Percentiles rank a stretch among this genome's conserved stretches.
These are phyloP conservation scores for Dendrobium nobile DNA, from an alignment of 106 monocot species.

Conservation along the genomic window DNA sequence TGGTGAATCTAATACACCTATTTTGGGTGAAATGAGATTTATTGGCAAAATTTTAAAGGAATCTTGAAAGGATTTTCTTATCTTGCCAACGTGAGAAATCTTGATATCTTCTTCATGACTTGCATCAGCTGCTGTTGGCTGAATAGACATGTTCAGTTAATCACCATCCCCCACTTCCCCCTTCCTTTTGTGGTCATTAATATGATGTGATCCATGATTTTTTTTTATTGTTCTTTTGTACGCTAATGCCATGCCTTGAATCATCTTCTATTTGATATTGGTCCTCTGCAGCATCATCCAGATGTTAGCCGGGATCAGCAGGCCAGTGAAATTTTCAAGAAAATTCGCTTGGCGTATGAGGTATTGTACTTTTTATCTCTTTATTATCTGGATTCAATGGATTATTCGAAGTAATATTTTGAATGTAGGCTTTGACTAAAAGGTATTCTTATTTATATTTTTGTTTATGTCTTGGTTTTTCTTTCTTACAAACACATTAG, in stretches of 20 bases:
- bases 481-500: neutral
- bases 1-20: neutral
- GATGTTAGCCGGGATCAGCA: constrained; percentile 55
- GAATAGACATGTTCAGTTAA: no score
- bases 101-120: no score
- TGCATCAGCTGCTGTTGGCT: no score
- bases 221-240: neutral
- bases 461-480: neutral
- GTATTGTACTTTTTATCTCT: constrained; percentile 18
- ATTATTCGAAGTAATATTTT: neutral
- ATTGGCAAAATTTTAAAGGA: neutral
- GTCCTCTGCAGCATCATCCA: constrained; percentile 70
- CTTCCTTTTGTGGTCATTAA: neutral
- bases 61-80: neutral
- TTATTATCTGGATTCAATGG: neutral
- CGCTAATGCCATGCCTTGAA: neutral
- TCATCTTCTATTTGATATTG: neutral
- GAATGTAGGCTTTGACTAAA: neutral
- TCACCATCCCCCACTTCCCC: neutral
- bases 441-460: neutral
- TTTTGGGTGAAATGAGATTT: neutral
- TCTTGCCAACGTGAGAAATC: no score
- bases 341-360: constrained; percentile 62
- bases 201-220: neutral
- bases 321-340: constrained; percentile 63